Evolutionary conservation across 192 early-diverging fungal species (phyloP).

Genomic region (Backusella australiensis): DNA sequence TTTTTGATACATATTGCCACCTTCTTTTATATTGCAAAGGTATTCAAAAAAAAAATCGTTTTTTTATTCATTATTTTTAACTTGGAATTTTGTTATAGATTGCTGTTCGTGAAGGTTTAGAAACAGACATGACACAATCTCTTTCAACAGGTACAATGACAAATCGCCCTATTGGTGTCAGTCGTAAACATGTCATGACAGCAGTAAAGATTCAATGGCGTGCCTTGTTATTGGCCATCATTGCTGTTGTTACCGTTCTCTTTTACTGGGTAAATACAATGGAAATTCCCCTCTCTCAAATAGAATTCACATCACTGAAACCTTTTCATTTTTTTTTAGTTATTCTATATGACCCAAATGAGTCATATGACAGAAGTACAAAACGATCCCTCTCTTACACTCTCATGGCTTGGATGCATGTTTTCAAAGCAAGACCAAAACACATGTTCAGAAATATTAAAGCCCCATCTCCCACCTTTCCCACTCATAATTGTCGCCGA

Average conservation of each 20-base stretch:
- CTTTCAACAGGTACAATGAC: conserved; percentile 8
- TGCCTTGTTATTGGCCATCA: conserved; percentile 46
- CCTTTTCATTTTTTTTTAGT: neutral
- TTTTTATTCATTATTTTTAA: neutral
- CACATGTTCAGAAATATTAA: conserved; percentile 31
- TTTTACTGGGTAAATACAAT: conserved; percentile 45
- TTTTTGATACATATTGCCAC: conserved; percentile 51
- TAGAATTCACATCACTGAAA: no score
- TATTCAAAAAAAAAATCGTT: neutral
- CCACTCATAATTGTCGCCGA: conserved; percentile 47
- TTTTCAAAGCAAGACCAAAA: conserved; percentile 29
- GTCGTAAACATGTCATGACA: conserved; percentile 45
- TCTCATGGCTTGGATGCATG: conserved; percentile 42
- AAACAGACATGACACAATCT: conserved; percentile 32
- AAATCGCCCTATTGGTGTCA: neutral
- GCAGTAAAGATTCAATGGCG: conserved; percentile 57
- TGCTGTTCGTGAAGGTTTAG: conserved; percentile 30
- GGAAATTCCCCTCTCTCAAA: no score
- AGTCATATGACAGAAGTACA: conserved; percentile 22
- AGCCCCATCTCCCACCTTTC: conserved; percentile 41
- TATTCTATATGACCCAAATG: conserved; percentile 51
- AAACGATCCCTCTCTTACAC: conserved; percentile 12
- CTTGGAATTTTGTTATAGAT: conserved; percentile 11
- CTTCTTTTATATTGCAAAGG: conserved; percentile 50
- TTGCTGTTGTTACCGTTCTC: conserved; percentile 35